Evolutionary conservation across 768 basidiomycete genomes (phyloP).

Genomic region (Auricularia cornea): DNA sequence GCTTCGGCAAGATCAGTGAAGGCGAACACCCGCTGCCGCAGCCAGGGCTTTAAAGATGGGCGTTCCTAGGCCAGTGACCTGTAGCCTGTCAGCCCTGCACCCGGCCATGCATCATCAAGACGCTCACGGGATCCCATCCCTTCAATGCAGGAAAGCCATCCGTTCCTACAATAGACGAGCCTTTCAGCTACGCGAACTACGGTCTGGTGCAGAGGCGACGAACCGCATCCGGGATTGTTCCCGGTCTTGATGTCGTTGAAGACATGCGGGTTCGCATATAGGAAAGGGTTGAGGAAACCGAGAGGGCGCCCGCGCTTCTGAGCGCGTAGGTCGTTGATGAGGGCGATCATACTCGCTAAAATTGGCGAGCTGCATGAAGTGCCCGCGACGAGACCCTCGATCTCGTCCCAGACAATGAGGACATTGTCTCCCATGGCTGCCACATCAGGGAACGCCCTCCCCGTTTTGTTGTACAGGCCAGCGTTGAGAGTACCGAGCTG

Average conservation of each 20-base stretch:
- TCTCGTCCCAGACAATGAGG: constrained; percentile 1
- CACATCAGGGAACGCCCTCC: constrained; percentile 16
- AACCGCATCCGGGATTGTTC: constrained; percentile 55
- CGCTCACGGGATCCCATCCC: constrained; percentile 48
- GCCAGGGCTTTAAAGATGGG: constrained; percentile 49
- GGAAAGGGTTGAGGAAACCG: constrained; percentile 32
- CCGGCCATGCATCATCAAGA: no score
- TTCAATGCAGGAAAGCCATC: constrained; percentile 19
- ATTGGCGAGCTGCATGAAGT: constrained; percentile 16
- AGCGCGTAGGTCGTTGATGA: constrained; percentile 21
- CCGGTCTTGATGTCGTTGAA: constrained; percentile 49
- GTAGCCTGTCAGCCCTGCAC: neutral
- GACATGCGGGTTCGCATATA: constrained; percentile 14
- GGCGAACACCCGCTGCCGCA: constrained; percentile 24
- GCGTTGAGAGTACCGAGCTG: constrained; percentile 12
- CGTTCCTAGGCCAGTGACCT: constrained; percentile 57
- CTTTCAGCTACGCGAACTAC: no score
- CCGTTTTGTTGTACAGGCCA: constrained; percentile 18
- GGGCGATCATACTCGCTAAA: constrained; percentile 23
- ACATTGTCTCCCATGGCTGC: constrained; percentile 12
- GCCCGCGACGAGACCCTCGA: constrained; percentile 5
- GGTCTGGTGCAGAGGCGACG: constrained; percentile 27
- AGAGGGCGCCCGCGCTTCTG: constrained; percentile 12
- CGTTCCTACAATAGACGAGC: neutral
- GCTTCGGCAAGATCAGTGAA: no score